These are phyloP conservation scores for Spathaspora gorwiae DNA, from an alignment of 805 yeast species.

Conservation along the genomic window DNA sequence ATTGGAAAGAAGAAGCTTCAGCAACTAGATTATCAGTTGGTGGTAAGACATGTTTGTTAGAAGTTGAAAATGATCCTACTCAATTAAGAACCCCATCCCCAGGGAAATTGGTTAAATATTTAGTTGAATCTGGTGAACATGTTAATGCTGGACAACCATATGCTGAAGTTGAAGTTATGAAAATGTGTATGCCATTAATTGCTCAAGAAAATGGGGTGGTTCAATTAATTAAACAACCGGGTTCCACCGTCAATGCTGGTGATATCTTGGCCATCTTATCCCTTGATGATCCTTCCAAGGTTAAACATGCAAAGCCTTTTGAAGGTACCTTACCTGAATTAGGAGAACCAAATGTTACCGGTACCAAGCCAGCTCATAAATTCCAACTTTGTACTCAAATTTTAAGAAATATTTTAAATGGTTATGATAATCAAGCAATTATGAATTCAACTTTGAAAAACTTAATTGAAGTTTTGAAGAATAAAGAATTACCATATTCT, in stretches of 20 bases:
- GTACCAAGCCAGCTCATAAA: conserved; percentile 78
- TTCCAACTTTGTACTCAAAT: conserved; percentile 56
- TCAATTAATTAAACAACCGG: conserved; percentile 94
- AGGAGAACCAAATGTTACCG: conserved; percentile 79
- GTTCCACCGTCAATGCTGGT: conserved; percentile 95
- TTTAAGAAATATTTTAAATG: conserved; percentile 75
- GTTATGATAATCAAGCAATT: conserved; percentile 93
- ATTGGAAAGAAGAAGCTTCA: conserved; percentile 96
- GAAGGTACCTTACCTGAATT: conserved; percentile 89
- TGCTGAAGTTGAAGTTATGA: conserved; percentile 99
- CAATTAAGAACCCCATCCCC: conserved; percentile 98
- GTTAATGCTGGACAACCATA: conserved; percentile 86
- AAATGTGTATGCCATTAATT: conserved; percentile 97
- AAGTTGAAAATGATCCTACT: conserved; percentile 96
- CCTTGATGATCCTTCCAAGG: conserved; percentile 94
- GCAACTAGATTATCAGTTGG: conserved; percentile 94
- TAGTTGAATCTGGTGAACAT: conserved; percentile 95
- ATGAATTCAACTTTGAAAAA: conserved; percentile 78
- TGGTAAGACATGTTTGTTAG: conserved; percentile 89
- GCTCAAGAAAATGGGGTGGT: conserved; percentile 92
- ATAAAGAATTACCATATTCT: conserved; percentile 83
- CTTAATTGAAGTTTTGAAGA: conserved; percentile 67
- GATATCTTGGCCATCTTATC: conserved; percentile 93
- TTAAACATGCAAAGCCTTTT: conserved; percentile 91
- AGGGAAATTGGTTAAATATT: conserved; percentile 89